Base-by-base conservation (phyloP, 2,329 filamentous ascomycete species). In the Penicillium sp. region DNA sequence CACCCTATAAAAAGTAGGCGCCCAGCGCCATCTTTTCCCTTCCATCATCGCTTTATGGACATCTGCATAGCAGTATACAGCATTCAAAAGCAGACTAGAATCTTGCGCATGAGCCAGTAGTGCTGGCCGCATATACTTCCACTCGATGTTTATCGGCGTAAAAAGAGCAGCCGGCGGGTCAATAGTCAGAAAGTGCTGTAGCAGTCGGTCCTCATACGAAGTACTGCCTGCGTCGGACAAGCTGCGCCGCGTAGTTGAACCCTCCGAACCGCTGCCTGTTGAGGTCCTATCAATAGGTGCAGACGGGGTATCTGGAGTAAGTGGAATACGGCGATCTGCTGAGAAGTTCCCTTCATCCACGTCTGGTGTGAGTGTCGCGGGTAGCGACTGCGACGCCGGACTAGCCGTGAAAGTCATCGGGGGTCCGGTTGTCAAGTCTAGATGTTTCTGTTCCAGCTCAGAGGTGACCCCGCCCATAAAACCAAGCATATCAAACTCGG, bases 391-490 rank as follows among this genome's bases (percentile, higher is more conserved):
- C 9, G 60, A 13, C n/a, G 56, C 41, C 4, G 58, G 57, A 42
- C 53, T 62, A 9, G 50, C 45, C 4, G 60, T 55, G 15, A 68
- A 66, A 12, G 53, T 42, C 2, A 60, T 61, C 1, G 58, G 43
- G 9, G 58, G 49, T 0, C 68, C 62, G 31, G 67, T 68, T 0
- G 66, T 68, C 57, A 74, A 53, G 44, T 73, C 69, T 6, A 68
- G 57, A 51, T 74, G 72, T 51, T 71, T 74, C 51, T 73, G 72
- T 36, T 73, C 67, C 25, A 74, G 59, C 42, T 73, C 72, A 3
- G 70, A 72, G 3, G 70, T 73, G 12, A 74, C 72, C 3, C 68
- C 72, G n/a, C 72, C 70, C 51, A 74, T 74, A 39, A 74, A 73
- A 3, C 66, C 63, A n/a, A 73, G 68, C 64, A 74, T 73, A 53